Evolutionary conservation across 1,139 yeast genomes (phyloP).

Genomic region (Candida mesenterica): DNA sequence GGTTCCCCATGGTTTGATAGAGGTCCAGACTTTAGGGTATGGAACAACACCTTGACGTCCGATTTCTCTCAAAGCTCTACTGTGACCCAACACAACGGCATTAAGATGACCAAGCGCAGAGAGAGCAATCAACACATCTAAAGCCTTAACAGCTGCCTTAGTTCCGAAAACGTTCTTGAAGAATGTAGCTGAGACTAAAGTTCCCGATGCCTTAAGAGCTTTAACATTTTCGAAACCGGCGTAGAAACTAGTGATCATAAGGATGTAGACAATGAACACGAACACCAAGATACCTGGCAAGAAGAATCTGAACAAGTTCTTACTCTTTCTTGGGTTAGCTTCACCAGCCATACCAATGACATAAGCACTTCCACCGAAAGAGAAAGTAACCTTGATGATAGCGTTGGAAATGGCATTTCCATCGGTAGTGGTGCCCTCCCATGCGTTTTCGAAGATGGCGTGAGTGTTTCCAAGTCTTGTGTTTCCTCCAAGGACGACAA

Average conservation of each 20-base stretch:
- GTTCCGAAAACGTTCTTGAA: conserved; percentile 29
- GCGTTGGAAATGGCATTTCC: conserved; percentile 44
- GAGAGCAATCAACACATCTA: conserved; percentile 38
- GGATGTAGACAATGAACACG: conserved; percentile 34
- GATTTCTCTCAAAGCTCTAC: conserved; percentile 44
- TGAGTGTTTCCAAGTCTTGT: conserved; percentile 33
- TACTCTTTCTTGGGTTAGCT: conserved; percentile 26
- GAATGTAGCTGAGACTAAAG: conserved; percentile 25
- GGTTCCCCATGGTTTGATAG: conserved; percentile 42
- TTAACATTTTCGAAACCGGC: conserved; percentile 32
- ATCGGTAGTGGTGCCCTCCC: conserved; percentile 40
- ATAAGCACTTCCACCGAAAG: conserved; percentile 41
- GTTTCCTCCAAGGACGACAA: conserved; percentile 36
- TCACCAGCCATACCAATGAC: conserved; percentile 43
- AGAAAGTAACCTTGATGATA: conserved; percentile 41
- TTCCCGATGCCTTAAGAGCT: conserved; percentile 27
- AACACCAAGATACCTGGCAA: conserved; percentile 35
- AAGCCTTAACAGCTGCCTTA: conserved; percentile 30
- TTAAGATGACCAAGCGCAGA: conserved; percentile 44
- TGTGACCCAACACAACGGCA: conserved; percentile 40
- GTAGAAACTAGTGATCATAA: conserved; percentile 37
- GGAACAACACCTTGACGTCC: conserved; percentile 50
- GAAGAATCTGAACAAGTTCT: conserved; percentile 29
- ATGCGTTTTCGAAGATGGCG: conserved; percentile 33
- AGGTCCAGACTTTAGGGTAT: conserved; percentile 37